Evolutionary conservation across 345 rosid genomes (phyloP), one percentile per base, ranked within the genome.

Genomic region (Aquilaria malaccensis): DNA sequence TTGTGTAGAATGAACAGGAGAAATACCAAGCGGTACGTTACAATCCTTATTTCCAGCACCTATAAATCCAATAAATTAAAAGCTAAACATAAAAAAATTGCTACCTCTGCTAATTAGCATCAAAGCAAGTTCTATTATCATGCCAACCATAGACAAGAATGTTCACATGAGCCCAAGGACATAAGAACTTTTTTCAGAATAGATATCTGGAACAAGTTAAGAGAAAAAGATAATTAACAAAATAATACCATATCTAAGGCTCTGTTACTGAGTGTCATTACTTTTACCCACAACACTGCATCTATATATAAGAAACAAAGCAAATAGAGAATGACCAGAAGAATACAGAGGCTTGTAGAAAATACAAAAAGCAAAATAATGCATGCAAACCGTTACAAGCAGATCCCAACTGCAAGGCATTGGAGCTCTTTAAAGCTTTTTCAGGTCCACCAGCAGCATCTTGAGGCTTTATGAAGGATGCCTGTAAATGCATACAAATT

Each of bases 311-410:
- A 11, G 9, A 9, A 54, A 60, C 51, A 58, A n/a, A 43, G 13
- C 52, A 47, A 30, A 31, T 13, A 6, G 10, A 14, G 55, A 52
- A 52, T 29, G 29, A 7, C 52, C 3, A 50, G n/a, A 45, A 30
- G 15, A n/a, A 50, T 30, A 46, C 51, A 41, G 2, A 47, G 10
- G 45, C 59, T 46, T 29, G 7, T 57, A 3, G 13, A 14, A n/a
- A 6, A 52, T 15, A 31, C 13, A 50, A n/a, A 15, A 33, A 57
- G 50, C 56, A 52, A 59, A 43, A 66, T 33, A 57, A 52, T 56
- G 54, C 62, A 57, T 53, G 45, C 66, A 62, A 76, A 85, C 98
- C 93, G 85, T 78, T 82, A 9, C 80, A 75, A 76, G 78, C 74
- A 58, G 89, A 82, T 75, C 71, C 79, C 65, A 68, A 69, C 63